These are phyloP conservation scores for Lotus japonicus DNA, from an alignment of 306 rosid genomes.

Conservation along the genomic window DNA sequence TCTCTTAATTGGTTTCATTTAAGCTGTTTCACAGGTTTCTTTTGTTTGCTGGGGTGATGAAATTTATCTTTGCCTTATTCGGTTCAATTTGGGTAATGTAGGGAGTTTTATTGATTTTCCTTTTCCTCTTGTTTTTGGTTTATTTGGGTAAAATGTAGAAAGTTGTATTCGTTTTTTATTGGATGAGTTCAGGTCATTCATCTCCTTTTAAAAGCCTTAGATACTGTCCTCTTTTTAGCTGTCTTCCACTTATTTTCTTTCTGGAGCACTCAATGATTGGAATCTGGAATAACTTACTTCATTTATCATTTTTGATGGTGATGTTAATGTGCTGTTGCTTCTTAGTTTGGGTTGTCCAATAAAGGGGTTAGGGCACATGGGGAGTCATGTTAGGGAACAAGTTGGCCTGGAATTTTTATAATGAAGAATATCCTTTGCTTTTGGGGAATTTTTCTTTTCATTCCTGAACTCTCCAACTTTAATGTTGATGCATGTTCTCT, in stretches of 20 bases:
- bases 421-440: slow-evolving; percentile 32
- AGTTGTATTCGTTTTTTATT: slow-evolving; percentile 7
- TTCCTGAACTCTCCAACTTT: slow-evolving; percentile 13
- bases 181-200: slow-evolving; percentile 18
- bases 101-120: background rate
- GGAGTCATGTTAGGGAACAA: slow-evolving; percentile 34
- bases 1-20: no score
- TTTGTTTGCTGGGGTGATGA: background rate
- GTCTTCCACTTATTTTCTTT: slow-evolving; percentile 24
- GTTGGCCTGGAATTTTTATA: slow-evolving; percentile 20
- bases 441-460: slow-evolving; percentile 4
- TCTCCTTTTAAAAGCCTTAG: slow-evolving; percentile 26
- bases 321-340: slow-evolving; percentile 27
- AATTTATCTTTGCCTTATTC: background rate
- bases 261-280: slow-evolving; percentile 27
- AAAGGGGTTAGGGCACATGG: slow-evolving; percentile 51
- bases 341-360: slow-evolving; percentile 37
- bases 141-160: slow-evolving; percentile 8
- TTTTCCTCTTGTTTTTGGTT: background rate
- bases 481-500: background rate
- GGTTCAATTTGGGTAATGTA: slow-evolving; percentile 12
- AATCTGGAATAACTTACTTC: slow-evolving; percentile 35
- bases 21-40: background rate
- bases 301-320: slow-evolving; percentile 26
- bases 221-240: slow-evolving; percentile 33